Base-by-base conservation (phyloP, 768 basidiomycete genomes). In the Kwoniella mangroviensis region DNA sequence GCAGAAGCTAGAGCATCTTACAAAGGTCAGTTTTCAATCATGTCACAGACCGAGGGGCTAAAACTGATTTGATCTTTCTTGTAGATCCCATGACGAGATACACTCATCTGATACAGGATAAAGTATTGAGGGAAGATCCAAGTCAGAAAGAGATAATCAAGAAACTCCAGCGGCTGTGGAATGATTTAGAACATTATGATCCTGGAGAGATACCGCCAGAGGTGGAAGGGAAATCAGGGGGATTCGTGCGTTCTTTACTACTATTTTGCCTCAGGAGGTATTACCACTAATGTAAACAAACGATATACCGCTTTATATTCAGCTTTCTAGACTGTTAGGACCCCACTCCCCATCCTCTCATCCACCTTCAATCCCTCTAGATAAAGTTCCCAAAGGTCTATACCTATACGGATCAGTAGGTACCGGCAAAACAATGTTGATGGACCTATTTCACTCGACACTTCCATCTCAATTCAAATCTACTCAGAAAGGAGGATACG, bases 331-430 rank as follows among this genome's bases (percentile, higher is more conserved):
- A 68, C 70, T 77, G 68, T 75, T 73, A 65, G 59, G 66, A 2
- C 55, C 68, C 2, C n/a, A 52, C 21, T 69, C 68, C 10, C 6
- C 34, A 34, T 51, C 69, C 13, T 63, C 56, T 17, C 73, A 73
- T 17, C 53, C 74, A 45, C 68, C 71, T 3, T 73, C 71, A 2
- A 60, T 80, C 2, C 85, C 87, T 9, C 88, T 88, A 0, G 84
- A 85, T 34, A 82, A 86, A 58, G 87, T 88, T 0, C 94, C 93
- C 3, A 91, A 91, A 76, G 93, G 96, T 11, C 86, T 98, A 40
- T 98, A 99, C 84, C 90, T 99, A 21, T 94, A 92, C 81, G 97
- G 96, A 41, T 92, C 94, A 75, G 97, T 99, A 69, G 96, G 96
- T 2, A 97, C 96, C 10, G 96, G 97, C 15, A 98, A 98, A 67